A percentile compares a stretch with the other conserved stretches of the same genome.
Evolutionary conservation across 441 rosid genomes (phyloP).

Genomic region (Populus hybrid): DNA sequence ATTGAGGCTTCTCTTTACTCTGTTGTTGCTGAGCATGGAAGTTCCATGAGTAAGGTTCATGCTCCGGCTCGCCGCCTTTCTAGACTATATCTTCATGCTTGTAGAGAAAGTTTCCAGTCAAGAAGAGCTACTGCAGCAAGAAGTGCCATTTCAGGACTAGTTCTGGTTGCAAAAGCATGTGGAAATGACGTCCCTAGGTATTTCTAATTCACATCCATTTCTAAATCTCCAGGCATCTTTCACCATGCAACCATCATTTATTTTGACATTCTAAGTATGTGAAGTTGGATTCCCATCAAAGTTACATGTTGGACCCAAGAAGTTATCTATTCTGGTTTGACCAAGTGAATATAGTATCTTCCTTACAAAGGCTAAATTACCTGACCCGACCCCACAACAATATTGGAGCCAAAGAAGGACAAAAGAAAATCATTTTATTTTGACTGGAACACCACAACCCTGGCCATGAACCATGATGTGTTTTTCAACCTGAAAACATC

Average conservation of each 20-base stretch:
- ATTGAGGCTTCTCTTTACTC: constrained; percentile 87
- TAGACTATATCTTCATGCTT: constrained; percentile 80
- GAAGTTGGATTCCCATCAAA: background rate
- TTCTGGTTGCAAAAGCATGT: constrained; percentile 88
- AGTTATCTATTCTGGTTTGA: background rate
- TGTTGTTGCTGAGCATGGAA: constrained; percentile 88
- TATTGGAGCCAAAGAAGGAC: background rate
- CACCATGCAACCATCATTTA: background rate
- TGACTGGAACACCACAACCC: background rate
- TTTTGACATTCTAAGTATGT: background rate
- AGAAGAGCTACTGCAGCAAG: constrained; percentile 78
- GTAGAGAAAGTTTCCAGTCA: constrained; percentile 45
- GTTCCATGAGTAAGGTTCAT: constrained; percentile 87
- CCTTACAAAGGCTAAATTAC: background rate
- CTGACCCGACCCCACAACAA: background rate
- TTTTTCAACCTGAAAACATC: background rate
- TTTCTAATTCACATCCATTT: background rate
- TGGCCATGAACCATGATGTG: background rate
- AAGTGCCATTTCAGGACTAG: constrained; percentile 79
- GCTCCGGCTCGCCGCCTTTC: constrained; percentile 97
- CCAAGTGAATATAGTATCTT: background rate
- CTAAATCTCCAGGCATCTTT: constrained; percentile 6
- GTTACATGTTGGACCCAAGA: constrained; percentile 6
- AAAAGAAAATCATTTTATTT: background rate
- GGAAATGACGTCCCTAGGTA: constrained; percentile 98